Percentiles rank a stretch among this genome's conserved stretches.
Conservation (phyloP, 441 rosid genomes). For the Croton setiger region DNA sequence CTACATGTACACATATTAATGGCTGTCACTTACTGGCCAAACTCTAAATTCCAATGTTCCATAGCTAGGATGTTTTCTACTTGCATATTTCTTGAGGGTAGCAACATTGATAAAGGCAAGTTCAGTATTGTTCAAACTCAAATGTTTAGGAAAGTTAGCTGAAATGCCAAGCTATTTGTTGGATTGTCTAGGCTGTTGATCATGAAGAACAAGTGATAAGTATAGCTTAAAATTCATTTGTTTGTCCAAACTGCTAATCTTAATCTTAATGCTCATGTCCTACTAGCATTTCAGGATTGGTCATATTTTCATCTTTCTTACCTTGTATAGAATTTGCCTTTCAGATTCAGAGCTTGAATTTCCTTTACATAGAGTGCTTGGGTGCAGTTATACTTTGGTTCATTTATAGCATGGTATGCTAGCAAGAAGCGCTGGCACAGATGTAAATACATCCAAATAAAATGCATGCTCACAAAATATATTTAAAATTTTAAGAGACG, state of each 20-base stretch:
- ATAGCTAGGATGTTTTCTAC: background rate
- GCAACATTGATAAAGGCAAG: background rate
- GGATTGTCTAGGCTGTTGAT: background rate
- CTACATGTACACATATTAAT: background rate
- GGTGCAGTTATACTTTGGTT: background rate
- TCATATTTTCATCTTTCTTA: background rate
- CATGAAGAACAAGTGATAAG: background rate
- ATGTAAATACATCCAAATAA: background rate
- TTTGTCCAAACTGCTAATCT: background rate
- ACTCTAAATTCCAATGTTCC: background rate
- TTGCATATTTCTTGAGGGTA: background rate
- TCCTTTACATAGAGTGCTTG: background rate
- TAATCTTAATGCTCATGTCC: background rate
- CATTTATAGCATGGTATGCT: background rate
- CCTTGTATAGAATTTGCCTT: background rate
- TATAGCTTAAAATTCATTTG: constrained; percentile 1
- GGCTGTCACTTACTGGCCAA: background rate
- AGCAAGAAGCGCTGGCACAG: background rate
- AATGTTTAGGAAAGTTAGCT: constrained; percentile 9
- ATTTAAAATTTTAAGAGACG: background rate
- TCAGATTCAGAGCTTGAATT: background rate
- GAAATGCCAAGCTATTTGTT: background rate
- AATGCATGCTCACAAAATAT: background rate
- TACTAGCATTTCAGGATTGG: background rate
- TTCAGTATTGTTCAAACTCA: background rate